phyloP scores from a whole-genome alignment of 2,329 filamentous ascomycete genomes.

The Ophiosphaerella narmari region DNA sequence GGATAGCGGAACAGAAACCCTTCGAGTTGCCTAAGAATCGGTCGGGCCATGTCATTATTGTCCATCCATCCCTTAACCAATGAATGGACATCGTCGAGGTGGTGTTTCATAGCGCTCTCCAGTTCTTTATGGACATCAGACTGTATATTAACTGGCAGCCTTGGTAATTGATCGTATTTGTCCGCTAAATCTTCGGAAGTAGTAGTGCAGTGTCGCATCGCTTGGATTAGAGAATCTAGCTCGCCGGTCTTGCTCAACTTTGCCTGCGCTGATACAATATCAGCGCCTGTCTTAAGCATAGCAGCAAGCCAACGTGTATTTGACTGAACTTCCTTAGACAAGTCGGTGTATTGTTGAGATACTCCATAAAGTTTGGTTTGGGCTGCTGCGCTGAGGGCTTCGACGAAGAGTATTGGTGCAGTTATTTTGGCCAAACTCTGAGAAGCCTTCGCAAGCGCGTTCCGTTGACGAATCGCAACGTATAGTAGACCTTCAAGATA shows the following conservation, averaged over 20 bases:
- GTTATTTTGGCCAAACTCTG: constrained; percentile 45
- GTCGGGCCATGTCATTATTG: constrained; percentile 29
- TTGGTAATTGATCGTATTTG: constrained; percentile 23
- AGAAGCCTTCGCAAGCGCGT: constrained; percentile 40
- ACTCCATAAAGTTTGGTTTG: constrained; percentile 20
- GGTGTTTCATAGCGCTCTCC: constrained; percentile 14
- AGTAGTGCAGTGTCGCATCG: constrained; percentile 31
- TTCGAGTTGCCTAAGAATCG: constrained; percentile 63
- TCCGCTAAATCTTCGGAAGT: constrained; percentile 21
- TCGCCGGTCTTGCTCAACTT: constrained; percentile 60
- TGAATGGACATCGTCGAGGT: constrained; percentile 19
- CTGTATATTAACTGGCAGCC: constrained; percentile 32
- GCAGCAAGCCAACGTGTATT: constrained; percentile 66
- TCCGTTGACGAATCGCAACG: constrained; percentile 65
- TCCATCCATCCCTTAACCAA: constrained; percentile 25
- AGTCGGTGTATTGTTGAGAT: constrained; percentile 13
- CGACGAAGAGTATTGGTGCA: constrained; percentile 43
- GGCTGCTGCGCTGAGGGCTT: constrained; percentile 29
- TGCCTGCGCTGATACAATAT: constrained; percentile 68
- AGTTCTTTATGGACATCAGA: constrained; percentile 22
- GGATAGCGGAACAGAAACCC: constrained; percentile 61
- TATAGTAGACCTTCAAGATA: constrained; percentile 85
- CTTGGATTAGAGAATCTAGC: constrained; percentile 26
- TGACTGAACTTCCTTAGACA: constrained; percentile 16
- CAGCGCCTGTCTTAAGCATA: constrained; percentile 66